Conservation (phyloP, 257 asterid genomes). For the Ilex asprella region DNA sequence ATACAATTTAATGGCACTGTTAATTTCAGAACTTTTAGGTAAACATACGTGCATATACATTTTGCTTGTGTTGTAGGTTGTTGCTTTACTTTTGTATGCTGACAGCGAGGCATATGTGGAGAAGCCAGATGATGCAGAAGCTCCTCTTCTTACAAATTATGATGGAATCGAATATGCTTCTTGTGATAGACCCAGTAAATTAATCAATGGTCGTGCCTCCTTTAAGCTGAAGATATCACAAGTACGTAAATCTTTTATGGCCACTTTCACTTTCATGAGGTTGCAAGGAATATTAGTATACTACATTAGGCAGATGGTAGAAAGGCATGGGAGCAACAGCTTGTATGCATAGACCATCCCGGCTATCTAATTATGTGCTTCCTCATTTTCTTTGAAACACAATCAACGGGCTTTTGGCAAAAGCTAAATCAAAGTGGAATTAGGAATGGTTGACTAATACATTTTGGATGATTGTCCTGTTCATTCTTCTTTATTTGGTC, state of each 20-base stretch:
- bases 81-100: conserved; percentile 73
- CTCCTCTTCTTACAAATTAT: conserved; percentile 62
- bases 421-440: too few relatives aligned
- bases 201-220: conserved; percentile 65
- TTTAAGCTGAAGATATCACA: conserved; percentile 88
- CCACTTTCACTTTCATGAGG: neutral
- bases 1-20: neutral
- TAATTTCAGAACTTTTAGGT: neutral
- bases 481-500: too few relatives aligned
- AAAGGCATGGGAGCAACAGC: too few relatives aligned
- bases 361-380: too few relatives aligned
- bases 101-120: conserved; percentile 58
- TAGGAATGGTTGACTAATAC: too few relatives aligned
- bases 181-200: conserved; percentile 53
- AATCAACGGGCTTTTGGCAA: too few relatives aligned
- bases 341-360: too few relatives aligned
- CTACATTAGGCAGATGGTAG: too few relatives aligned
- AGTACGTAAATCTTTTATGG: conserved; percentile 23
- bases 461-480: too few relatives aligned
- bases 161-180: conserved; percentile 71
- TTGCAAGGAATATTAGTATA: neutral
- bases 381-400: too few relatives aligned
- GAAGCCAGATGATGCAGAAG: conserved; percentile 62
- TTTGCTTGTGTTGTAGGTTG: conserved; percentile 44
- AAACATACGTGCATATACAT: conserved; percentile 9